Evolutionary conservation across 225 moss, liverwort and hornwort species (phyloP).

Genomic region (Bryoerythrophyllum caledonicum): DNA sequence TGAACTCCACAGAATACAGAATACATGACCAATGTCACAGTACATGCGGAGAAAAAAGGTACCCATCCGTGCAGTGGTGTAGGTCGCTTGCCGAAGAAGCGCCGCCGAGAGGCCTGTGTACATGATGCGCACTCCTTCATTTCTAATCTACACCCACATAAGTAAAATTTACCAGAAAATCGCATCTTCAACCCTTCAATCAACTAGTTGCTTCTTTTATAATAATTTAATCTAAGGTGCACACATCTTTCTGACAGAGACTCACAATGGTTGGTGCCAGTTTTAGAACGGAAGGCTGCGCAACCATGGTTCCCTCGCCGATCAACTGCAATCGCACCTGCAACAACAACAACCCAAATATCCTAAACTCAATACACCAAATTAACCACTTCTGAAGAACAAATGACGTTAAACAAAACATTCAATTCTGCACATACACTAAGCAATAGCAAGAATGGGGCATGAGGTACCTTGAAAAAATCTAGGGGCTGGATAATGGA

Average conservation of each 20-base stretch:
- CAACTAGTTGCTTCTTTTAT: not conserved
- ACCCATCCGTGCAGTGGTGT: conserved; percentile 65
- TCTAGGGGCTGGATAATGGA: conserved; percentile 58
- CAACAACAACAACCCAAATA: not conserved
- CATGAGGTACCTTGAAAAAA: conserved; percentile 37
- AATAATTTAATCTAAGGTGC: not conserved
- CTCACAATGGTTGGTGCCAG: conserved; percentile 53
- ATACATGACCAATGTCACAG: not conserved
- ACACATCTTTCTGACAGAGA: conserved; percentile 11
- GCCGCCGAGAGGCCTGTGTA: conserved; percentile 62
- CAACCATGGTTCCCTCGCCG: conserved; percentile 50
- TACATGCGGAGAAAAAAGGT: not conserved
- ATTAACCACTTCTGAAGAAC: not conserved
- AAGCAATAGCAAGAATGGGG: not conserved
- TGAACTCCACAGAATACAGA: not conserved
- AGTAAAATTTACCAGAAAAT: not conserved
- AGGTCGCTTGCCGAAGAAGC: conserved; percentile 57
- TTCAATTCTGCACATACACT: not conserved
- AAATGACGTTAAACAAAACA: not conserved
- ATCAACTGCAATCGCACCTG: conserved; percentile 56
- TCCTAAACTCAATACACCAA: not conserved
- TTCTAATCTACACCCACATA: conserved; percentile 45
- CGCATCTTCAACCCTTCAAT: too few relatives aligned
- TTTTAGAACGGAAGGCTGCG: conserved; percentile 35
- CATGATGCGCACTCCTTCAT: conserved; percentile 52